Conservation (phyloP, 441 rosid genomes). For the Raphanus hybrid region DNA sequence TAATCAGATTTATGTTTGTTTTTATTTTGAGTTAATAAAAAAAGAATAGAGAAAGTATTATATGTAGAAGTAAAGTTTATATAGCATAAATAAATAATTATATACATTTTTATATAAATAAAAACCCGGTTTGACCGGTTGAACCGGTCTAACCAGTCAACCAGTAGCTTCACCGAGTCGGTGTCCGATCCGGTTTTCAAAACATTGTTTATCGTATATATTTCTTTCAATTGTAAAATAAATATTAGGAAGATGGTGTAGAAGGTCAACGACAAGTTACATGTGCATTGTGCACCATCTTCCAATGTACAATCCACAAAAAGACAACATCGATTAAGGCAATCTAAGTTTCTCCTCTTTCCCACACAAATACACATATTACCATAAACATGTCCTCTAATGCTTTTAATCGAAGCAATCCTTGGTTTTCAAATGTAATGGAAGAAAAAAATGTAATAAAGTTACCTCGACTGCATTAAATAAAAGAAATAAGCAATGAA, state of each 20-base stretch:
- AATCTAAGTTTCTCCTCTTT: constrained; percentile 44
- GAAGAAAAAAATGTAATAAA: constrained; percentile 15
- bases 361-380: constrained; percentile 42
- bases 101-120: too few relatives aligned
- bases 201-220: not conserved
- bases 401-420: constrained; percentile 42
- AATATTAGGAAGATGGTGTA: constrained; percentile 7
- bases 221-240: not conserved
- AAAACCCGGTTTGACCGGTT: too few relatives aligned
- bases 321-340: constrained; percentile 45
- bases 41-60: too few relatives aligned
- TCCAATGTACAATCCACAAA: constrained; percentile 38
- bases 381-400: constrained; percentile 42
- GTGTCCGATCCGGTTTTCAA: too few relatives aligned
- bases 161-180: too few relatives aligned
- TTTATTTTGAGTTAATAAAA: too few relatives aligned
- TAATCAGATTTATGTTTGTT: too few relatives aligned
- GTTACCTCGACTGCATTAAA: constrained; percentile 21
- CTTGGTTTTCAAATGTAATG: constrained; percentile 39
- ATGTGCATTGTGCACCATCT: constrained; percentile 44
- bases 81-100: too few relatives aligned
- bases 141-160: too few relatives aligned
- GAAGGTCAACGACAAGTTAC: constrained; percentile 46
- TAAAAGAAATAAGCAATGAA: constrained; percentile 19
- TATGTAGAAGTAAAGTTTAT: too few relatives aligned